These are phyloP conservation scores for Parascedosporium putredinis DNA, from an alignment of 2,329 filamentous ascomycete genomes.

Conservation along the genomic window DNA sequence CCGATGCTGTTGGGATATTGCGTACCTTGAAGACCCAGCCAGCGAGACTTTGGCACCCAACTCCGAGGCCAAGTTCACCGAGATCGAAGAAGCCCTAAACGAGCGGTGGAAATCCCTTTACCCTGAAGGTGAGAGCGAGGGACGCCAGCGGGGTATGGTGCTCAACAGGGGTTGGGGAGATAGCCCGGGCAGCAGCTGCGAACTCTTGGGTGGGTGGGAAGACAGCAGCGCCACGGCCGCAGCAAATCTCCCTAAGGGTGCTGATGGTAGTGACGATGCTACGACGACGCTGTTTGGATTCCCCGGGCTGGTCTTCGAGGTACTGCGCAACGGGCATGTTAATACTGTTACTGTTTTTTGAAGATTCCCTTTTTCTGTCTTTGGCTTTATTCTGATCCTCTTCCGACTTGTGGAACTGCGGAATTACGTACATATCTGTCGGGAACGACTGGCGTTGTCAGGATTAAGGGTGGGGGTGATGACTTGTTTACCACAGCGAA, in stretches of 20 bases:
- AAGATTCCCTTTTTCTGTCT: slow-evolving; percentile 14
- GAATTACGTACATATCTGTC: no score
- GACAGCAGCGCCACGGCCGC: slow-evolving; percentile 43
- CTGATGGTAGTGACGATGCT: slow-evolving; percentile 44
- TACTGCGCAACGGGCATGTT: slow-evolving; percentile 82
- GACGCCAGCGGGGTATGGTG: slow-evolving; percentile 65
- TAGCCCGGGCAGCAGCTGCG: slow-evolving; percentile 80
- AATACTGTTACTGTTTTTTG: slow-evolving; percentile 84
- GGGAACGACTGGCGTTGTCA: no score
- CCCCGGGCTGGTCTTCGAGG: slow-evolving; percentile 89
- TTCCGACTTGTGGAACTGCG: no score
- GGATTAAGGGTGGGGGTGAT: no score
- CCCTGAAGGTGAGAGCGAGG: slow-evolving; percentile 38
- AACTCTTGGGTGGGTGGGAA: slow-evolving; percentile 78
- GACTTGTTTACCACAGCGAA: no score
- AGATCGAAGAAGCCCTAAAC: slow-evolving; percentile 59
- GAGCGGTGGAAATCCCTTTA: slow-evolving; percentile 61
- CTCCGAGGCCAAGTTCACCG: slow-evolving; percentile 70
- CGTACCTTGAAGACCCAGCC: slow-evolving; percentile 34
- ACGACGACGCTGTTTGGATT: slow-evolving; percentile 86
- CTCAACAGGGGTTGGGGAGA: slow-evolving; percentile 86
- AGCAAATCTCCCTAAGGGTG: slow-evolving; percentile 36
- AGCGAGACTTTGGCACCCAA: slow-evolving; percentile 31
- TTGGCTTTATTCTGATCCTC: neutral
- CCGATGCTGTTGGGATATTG: slow-evolving; percentile 75